Conservation (phyloP, 257 asterid species). For the Datura wrightii region DNA sequence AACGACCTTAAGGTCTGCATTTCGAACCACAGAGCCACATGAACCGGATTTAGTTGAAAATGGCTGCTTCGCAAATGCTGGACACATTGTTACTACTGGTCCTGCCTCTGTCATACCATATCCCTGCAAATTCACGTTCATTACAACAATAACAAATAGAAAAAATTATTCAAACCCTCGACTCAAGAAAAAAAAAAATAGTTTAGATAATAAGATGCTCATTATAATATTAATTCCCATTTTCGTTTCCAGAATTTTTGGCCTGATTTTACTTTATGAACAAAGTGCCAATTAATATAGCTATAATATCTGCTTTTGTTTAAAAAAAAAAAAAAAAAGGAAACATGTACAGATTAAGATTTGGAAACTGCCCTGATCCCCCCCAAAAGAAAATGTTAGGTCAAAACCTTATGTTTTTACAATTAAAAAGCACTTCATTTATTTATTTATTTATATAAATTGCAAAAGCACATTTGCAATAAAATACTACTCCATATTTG, state of each 20-base stretch:
- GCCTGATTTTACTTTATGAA: background rate
- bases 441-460: background rate
- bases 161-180: too few species aligned
- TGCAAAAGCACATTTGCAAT: background rate
- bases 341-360: too few species aligned
- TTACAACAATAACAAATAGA: background rate
- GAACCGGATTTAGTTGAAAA: slow-evolving; percentile 76
- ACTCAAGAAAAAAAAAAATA: too few species aligned
- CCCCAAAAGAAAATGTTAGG: too few species aligned
- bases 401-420: background rate
- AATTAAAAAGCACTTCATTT: background rate
- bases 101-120: slow-evolving; percentile 98
- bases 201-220: too few species aligned
- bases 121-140: slow-evolving; percentile 49
- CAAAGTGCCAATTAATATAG: too few species aligned
- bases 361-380: too few species aligned
- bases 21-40: slow-evolving; percentile 87
- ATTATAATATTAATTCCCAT: background rate
- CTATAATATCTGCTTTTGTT: too few species aligned
- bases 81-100: slow-evolving; percentile 80
- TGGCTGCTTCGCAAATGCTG: slow-evolving; percentile 70
- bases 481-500: background rate
- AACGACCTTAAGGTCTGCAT: slow-evolving; percentile 84
- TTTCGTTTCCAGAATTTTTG: background rate
- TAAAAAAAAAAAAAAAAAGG: too few species aligned